These are phyloP conservation scores for Talaromyces adpressus DNA, from an alignment of 495 filamentous ascomycete species.

Conservation along the genomic window DNA sequence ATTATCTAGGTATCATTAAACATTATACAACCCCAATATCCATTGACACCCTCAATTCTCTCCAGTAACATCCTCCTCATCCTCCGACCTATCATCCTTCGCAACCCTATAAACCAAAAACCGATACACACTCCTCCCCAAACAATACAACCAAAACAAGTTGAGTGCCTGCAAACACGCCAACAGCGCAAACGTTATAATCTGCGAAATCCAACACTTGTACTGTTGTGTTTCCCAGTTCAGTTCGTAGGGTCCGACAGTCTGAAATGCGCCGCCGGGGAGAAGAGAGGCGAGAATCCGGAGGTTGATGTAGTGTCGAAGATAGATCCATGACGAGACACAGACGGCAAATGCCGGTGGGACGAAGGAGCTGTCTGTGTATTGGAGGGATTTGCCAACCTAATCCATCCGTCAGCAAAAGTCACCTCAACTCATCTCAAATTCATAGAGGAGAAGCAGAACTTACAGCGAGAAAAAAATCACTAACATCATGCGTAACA, in stretches of 20 bases:
- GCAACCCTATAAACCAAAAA: background rate
- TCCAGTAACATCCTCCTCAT: background rate
- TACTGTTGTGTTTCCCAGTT: slow-evolving; percentile 71
- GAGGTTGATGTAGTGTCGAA: slow-evolving; percentile 82
- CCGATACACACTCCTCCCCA: slow-evolving; percentile 36
- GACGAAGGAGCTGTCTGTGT: slow-evolving; percentile 62
- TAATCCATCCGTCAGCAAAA: slow-evolving; percentile 20
- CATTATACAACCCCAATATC: background rate
- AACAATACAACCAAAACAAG: slow-evolving; percentile 71
- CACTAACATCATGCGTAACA: slow-evolving; percentile 83
- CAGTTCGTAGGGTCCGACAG: slow-evolving; percentile 71
- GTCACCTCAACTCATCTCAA: too few species aligned
- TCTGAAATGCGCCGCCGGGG: slow-evolving; percentile 59
- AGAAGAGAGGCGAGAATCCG: slow-evolving; percentile 68
- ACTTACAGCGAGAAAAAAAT: slow-evolving; percentile 88
- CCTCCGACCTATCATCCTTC: slow-evolving; percentile 8
- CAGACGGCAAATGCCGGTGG: slow-evolving; percentile 73
- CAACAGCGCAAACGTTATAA: slow-evolving; percentile 57
- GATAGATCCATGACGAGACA: slow-evolving; percentile 73
- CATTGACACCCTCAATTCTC: background rate
- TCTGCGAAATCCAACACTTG: slow-evolving; percentile 61
- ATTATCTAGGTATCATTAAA: background rate
- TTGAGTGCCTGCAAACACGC: slow-evolving; percentile 65
- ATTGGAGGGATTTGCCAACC: slow-evolving; percentile 84
- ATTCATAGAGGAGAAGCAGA: background rate